Evolutionary conservation across 176 grass and related monocot genomes (phyloP).

Genomic region (Raddia guianensis): DNA sequence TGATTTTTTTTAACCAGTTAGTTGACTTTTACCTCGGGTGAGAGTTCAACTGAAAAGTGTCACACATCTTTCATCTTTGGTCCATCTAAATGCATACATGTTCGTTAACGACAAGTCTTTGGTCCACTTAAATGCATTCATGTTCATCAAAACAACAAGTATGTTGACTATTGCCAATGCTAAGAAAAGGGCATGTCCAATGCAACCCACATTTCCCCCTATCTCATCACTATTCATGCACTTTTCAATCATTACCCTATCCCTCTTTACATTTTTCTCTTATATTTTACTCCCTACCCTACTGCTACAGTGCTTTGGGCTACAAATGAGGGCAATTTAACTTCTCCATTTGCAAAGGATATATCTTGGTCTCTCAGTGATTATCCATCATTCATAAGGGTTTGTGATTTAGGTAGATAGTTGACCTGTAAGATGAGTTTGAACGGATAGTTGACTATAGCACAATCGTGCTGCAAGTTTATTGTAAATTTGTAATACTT

Average conservation of each 20-base stretch:
- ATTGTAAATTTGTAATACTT: background rate
- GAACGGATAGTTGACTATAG: background rate
- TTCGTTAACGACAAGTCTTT: too few relatives aligned
- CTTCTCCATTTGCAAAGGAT: background rate
- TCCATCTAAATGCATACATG: background rate
- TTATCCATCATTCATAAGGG: background rate
- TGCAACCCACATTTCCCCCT: too few relatives aligned
- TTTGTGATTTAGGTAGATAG: constrained; percentile 2
- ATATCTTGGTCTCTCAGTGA: background rate
- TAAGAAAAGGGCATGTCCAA: background rate
- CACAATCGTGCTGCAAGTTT: background rate
- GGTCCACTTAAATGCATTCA: background rate
- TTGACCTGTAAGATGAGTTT: constrained; percentile 26
- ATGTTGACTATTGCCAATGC: constrained; percentile 12
- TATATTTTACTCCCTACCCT: too few relatives aligned
- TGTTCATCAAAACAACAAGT: constrained; percentile 14
- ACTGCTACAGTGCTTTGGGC: too few relatives aligned
- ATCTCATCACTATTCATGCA: too few relatives aligned
- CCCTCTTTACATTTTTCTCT: too few relatives aligned
- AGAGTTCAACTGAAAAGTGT: constrained; percentile 19
- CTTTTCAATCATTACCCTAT: too few relatives aligned
- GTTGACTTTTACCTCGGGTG: constrained; percentile 13
- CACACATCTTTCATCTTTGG: background rate
- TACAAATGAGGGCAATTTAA: background rate
- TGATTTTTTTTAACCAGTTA: background rate